A percentile compares a stretch with the other conserved stretches of the same genome.
These are phyloP conservation scores for Claviceps purpurea DNA, from an alignment of 2,329 filamentous ascomycete genomes.

Conservation along the genomic window DNA sequence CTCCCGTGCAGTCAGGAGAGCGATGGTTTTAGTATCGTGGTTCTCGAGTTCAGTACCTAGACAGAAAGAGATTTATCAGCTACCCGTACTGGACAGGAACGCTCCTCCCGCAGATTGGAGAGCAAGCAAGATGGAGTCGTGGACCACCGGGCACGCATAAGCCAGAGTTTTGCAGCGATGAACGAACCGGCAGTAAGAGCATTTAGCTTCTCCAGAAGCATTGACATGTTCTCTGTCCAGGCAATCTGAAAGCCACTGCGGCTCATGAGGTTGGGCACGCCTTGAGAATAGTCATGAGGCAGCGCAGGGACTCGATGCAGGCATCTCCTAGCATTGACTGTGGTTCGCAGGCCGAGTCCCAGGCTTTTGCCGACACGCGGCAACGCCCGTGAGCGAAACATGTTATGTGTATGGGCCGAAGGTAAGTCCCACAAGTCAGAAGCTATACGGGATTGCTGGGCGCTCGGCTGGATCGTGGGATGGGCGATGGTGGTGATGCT, in stretches of 20 bases:
- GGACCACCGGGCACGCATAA: neutral
- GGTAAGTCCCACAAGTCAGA: neutral
- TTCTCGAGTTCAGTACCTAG: constrained; percentile 52
- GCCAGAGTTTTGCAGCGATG: constrained; percentile 1
- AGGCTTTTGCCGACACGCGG: constrained; percentile 28
- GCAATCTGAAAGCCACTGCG: constrained; percentile 57
- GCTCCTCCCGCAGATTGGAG: no score
- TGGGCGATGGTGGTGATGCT: neutral
- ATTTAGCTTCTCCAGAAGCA: constrained; percentile 67
- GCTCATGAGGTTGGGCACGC: constrained; percentile 59
- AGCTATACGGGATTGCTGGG: neutral
- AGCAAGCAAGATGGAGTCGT: neutral
- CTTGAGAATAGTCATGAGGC: constrained; percentile 31
- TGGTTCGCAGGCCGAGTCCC: constrained; percentile 21
- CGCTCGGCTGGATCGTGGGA: neutral
- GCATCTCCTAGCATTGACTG: constrained; percentile 24
- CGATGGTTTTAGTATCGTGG: constrained; percentile 50
- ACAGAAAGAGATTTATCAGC: neutral
- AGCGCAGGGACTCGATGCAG: constrained; percentile 36
- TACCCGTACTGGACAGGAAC: neutral
- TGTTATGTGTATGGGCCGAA: constrained; percentile 8
- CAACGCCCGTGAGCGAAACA: constrained; percentile 43
- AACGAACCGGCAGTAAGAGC: constrained; percentile 53
- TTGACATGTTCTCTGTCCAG: constrained; percentile 70
- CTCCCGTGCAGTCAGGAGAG: constrained; percentile 65